These are phyloP conservation scores for Niveomyces coronatus DNA, from an alignment of 2,329 filamentous ascomycete species.

Conservation along the genomic window DNA sequence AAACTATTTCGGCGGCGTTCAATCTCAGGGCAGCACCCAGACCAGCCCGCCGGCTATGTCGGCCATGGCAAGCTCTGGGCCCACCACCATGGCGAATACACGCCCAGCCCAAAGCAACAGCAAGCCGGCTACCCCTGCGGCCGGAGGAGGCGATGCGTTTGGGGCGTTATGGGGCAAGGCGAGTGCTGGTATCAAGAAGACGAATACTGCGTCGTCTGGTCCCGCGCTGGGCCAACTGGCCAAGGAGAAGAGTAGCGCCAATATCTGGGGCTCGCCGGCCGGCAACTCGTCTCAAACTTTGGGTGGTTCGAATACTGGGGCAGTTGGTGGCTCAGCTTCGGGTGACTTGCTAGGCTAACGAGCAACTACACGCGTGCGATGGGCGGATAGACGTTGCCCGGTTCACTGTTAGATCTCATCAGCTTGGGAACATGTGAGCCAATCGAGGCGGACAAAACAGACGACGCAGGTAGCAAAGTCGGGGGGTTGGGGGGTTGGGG, in stretches of 20 bases:
- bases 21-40: constrained; percentile 23
- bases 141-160: constrained; percentile 75
- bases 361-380: too few species aligned
- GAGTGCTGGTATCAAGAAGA: constrained; percentile 66
- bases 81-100: constrained; percentile 32
- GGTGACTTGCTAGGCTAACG: constrained; percentile 41
- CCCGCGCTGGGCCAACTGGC: constrained; percentile 86
- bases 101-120: constrained; percentile 38
- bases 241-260: constrained; percentile 94
- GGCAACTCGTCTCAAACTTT: constrained; percentile 12
- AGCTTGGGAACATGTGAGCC: not conserved
- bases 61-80: constrained; percentile 25
- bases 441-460: too few species aligned
- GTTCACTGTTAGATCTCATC: not conserved
- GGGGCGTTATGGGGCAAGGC: constrained; percentile 75
- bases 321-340: constrained; percentile 28
- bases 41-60: constrained; percentile 11
- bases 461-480: too few species aligned
- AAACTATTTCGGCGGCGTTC: constrained; percentile 91
- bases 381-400: not conserved
- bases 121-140: constrained; percentile 43
- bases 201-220: constrained; percentile 47
- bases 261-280: constrained; percentile 75
- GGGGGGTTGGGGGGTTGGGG: too few species aligned
- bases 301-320: constrained; percentile 10